Conservation (phyloP, 306 rosid genomes). For the Dicorynia guianensis region DNA sequence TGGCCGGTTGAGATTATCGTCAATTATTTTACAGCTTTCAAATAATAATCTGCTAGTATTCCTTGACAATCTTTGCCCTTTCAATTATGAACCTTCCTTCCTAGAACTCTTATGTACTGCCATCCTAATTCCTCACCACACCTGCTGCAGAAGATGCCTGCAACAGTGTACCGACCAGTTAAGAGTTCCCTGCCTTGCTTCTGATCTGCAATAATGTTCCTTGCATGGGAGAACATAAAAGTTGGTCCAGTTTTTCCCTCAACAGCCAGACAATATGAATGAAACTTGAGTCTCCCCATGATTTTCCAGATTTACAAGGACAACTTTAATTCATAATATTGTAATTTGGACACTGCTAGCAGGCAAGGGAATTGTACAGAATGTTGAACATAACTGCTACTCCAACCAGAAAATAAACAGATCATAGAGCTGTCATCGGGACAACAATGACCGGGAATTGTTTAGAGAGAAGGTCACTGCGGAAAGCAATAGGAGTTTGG, state of each 20-base stretch:
- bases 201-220: conserved; percentile 30
- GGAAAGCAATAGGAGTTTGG: conserved; percentile 40
- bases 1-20: neutral
- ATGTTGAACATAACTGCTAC: too few species aligned
- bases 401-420: neutral
- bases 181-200: conserved; percentile 42
- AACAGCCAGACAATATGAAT: conserved; percentile 5
- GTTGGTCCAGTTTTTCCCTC: conserved; percentile 65
- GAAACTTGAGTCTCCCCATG: neutral
- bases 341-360: too few species aligned
- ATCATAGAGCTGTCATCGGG: neutral
- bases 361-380: too few species aligned
- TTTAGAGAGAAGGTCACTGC: conserved; percentile 42
- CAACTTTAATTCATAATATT: too few species aligned
- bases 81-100: conserved; percentile 44
- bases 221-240: conserved; percentile 49
- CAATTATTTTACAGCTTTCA: neutral
- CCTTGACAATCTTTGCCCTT: conserved; percentile 23
- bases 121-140: conserved; percentile 64
- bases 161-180: conserved; percentile 51
- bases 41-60: neutral
- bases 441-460: neutral
- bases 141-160: conserved; percentile 48
- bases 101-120: conserved; percentile 56
- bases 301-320: too few species aligned